phyloP scores from a whole-genome alignment of 129 eudicot species.

The Artemisia tridentata region DNA sequence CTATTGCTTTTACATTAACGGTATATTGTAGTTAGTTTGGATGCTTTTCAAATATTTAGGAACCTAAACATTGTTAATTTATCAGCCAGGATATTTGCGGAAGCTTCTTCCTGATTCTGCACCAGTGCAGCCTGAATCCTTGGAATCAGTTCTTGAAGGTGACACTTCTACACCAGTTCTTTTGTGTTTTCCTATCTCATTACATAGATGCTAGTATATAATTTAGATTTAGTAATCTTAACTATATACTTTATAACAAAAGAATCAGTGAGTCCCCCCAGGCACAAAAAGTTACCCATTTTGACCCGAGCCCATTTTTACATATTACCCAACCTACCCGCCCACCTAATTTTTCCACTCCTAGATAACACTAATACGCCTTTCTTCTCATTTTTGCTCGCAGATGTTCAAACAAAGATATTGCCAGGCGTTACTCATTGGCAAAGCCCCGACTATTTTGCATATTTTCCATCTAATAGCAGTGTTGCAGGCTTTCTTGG shows the following conservation, averaged over 20 bases:
- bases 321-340: too few species aligned
- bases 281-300: too few species aligned
- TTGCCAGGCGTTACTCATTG: slow-evolving; percentile 97
- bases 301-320: too few species aligned
- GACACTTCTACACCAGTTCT: slow-evolving; percentile 14
- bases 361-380: neutral
- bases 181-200: neutral
- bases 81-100: slow-evolving; percentile 92
- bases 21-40: neutral
- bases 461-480: slow-evolving; percentile 84
- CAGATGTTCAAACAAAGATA: slow-evolving; percentile 79
- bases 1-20: neutral
- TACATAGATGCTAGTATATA: neutral
- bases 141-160: slow-evolving; percentile 88
- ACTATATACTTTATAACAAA: too few species aligned
- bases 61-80: slow-evolving; percentile 8
- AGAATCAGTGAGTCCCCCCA: too few species aligned
- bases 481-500: slow-evolving; percentile 94
- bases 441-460: slow-evolving; percentile 93
- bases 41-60: slow-evolving; percentile 6
- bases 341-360: neutral
- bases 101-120: slow-evolving; percentile 86
- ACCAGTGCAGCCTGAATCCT: slow-evolving; percentile 74
- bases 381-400: slow-evolving; percentile 1
- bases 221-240: too few species aligned